Evolutionary conservation across 352 stramenopile species (phyloP).

Genomic region (Phytophthora fragariaefolia): DNA sequence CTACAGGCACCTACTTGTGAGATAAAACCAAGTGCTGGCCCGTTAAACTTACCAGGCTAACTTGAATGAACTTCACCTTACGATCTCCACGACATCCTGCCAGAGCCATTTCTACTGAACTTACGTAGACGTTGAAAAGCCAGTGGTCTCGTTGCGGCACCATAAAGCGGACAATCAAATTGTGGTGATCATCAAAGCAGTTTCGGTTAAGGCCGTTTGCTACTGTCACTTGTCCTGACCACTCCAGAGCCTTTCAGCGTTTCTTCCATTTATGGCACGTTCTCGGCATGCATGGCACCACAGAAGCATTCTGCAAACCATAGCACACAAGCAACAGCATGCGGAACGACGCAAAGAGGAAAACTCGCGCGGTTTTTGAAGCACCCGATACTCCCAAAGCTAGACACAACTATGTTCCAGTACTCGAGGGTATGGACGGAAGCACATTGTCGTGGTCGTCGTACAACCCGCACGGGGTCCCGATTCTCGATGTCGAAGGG

Average conservation of each 20-base stretch:
- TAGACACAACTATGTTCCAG: slow-evolving; percentile 31
- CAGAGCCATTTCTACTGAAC: background rate
- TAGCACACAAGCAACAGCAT: slow-evolving; percentile 7
- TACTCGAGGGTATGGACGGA: slow-evolving; percentile 34
- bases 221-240: slow-evolving; percentile 25
- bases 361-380: slow-evolving; percentile 14
- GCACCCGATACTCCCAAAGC: slow-evolving; percentile 17
- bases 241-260: slow-evolving; percentile 22
- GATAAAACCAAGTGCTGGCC: too few relatives aligned
- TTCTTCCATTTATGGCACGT: slow-evolving; percentile 14
- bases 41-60: slow-evolving; percentile 2
- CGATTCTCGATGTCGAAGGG: slow-evolving; percentile 37
- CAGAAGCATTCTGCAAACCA: slow-evolving; percentile 25
- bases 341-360: slow-evolving; percentile 27
- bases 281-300: slow-evolving; percentile 5
- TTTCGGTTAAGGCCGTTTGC: slow-evolving; percentile 22
- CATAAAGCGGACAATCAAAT: slow-evolving; percentile 6
- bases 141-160: slow-evolving; percentile 9
- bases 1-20: too few relatives aligned
- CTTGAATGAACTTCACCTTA: background rate
- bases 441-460: slow-evolving; percentile 26
- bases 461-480: slow-evolving; percentile 28
- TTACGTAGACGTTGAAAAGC: background rate
- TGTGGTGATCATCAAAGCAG: slow-evolving; percentile 6
- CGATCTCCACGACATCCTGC: background rate